Percentiles rank a stretch among this genome's conserved stretches.
phyloP scores from a whole-genome alignment of 2,329 filamentous ascomycete genomes.

The Calonectria henricotiae region DNA sequence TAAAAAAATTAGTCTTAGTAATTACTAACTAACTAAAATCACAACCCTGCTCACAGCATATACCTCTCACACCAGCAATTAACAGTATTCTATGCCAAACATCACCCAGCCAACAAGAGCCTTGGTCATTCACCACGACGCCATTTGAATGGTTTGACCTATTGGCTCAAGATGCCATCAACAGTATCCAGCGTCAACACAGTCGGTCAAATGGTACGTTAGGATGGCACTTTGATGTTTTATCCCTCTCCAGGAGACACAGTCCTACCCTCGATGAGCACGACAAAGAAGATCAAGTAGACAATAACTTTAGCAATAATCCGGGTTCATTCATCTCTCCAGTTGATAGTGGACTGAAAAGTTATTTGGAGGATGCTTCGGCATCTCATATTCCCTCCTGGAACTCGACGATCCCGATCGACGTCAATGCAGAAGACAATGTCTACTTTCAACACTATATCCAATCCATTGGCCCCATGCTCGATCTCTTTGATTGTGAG shows the following conservation, averaged over 20 bases:
- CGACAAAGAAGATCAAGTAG: not conserved
- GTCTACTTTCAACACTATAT: slow-evolving; percentile 13
- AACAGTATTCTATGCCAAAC: not conserved
- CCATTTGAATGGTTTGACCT: slow-evolving; percentile 13
- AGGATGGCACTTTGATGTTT: slow-evolving; percentile 3
- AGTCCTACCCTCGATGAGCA: not conserved
- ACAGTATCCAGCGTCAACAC: slow-evolving; percentile 6
- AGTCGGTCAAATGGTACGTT: not conserved
- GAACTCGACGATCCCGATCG: not conserved
- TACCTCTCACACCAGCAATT: not conserved
- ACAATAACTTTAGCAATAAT: not conserved
- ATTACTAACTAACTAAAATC: too few relatives aligned
- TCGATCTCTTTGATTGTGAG: not conserved
- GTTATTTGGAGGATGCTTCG: not conserved
- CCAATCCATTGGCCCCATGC: slow-evolving; percentile 1
- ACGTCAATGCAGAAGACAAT: not conserved
- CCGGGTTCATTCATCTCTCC: not conserved
- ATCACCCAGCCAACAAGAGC: not conserved
- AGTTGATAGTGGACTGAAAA: not conserved
- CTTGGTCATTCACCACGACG: not conserved
- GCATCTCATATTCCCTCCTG: not conserved
- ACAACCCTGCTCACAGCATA: too few relatives aligned
- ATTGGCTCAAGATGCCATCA: slow-evolving; percentile 9
- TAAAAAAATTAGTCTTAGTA: too few relatives aligned
- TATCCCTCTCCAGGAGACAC: not conserved